Conservation (phyloP, 1,284 basidiomycete species). For the Cutaneotrichosporon sp. region DNA sequence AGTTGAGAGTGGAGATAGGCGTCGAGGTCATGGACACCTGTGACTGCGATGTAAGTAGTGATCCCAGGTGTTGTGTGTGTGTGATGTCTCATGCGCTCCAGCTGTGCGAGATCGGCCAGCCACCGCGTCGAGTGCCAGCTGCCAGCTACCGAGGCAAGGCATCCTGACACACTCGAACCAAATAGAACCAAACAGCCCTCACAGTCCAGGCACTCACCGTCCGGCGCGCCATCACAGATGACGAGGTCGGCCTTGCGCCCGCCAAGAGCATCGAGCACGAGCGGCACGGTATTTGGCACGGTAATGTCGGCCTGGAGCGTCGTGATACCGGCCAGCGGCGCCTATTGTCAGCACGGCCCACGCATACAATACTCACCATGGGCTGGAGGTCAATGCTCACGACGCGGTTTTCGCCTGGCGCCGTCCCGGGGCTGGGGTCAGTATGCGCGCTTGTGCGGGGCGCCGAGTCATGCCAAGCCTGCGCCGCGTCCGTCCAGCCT, state of each 20-base stretch:
- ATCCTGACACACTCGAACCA: background rate
- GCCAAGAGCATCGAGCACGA: slow-evolving; percentile 57
- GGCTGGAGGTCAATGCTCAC: slow-evolving; percentile 62
- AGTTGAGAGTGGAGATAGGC: slow-evolving; percentile 62
- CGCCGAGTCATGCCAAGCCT: background rate
- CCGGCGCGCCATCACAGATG: slow-evolving; percentile 63
- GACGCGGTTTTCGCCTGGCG: slow-evolving; percentile 45
- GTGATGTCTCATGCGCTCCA: background rate
- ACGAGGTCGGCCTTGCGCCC: slow-evolving; percentile 59
- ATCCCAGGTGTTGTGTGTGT: background rate
- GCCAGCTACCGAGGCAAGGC: too few species aligned
- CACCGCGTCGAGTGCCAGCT: background rate
- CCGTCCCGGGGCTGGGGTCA: slow-evolving; percentile 19
- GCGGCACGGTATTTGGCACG: slow-evolving; percentile 56
- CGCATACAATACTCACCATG: slow-evolving; percentile 52
- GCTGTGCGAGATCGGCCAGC: background rate
- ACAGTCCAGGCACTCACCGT: slow-evolving; percentile 48
- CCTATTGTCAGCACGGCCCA: slow-evolving; percentile 37
- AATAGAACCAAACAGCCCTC: background rate
- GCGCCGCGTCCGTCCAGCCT: too few species aligned
- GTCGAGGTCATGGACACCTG: slow-evolving; percentile 62
- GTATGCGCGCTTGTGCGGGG: background rate
- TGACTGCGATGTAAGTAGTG: slow-evolving; percentile 50
- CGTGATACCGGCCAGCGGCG: slow-evolving; percentile 58
- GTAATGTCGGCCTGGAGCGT: slow-evolving; percentile 62